Conservation (phyloP, 1,284 basidiomycete species). For the Fistulinella cinereoalba region DNA sequence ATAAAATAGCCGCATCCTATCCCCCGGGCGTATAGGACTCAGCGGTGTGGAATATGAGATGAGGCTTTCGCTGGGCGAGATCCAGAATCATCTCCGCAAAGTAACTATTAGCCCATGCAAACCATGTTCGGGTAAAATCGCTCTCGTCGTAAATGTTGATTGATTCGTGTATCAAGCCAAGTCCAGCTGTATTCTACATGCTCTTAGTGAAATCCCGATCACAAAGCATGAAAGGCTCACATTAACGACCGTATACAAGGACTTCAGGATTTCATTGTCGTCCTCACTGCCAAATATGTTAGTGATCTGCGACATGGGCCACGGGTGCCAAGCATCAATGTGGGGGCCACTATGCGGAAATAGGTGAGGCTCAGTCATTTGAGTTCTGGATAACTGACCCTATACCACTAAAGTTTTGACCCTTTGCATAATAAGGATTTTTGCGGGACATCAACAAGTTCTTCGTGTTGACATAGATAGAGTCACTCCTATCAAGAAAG, state of each 20-base stretch:
- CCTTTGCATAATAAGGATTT: slow-evolving; percentile 70
- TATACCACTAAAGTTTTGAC: slow-evolving; percentile 62
- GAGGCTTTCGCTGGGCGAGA: slow-evolving; percentile 68
- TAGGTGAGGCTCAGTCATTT: slow-evolving; percentile 2
- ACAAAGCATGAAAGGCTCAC: slow-evolving; percentile 38
- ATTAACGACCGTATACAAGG: slow-evolving; percentile 62
- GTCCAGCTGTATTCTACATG: slow-evolving; percentile 61
- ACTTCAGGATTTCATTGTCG: slow-evolving; percentile 61
- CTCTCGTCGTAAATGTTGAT: slow-evolving; percentile 56
- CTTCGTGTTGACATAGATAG: slow-evolving; percentile 60
- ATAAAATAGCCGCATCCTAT: too few species aligned
- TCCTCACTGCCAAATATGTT: slow-evolving; percentile 71
- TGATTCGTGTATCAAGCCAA: slow-evolving; percentile 79
- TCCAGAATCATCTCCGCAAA: slow-evolving; percentile 79
- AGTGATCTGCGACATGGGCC: slow-evolving; percentile 79
- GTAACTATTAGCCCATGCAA: slow-evolving; percentile 81
- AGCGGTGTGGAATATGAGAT: slow-evolving; percentile 55
- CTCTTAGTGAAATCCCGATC: neutral
- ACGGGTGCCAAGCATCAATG: slow-evolving; percentile 68
- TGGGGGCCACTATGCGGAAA: slow-evolving; percentile 59
- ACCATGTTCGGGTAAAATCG: slow-evolving; percentile 74
- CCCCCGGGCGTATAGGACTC: slow-evolving; percentile 51
- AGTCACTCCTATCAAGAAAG: slow-evolving; percentile 59
- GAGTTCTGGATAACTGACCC: slow-evolving; percentile 46
- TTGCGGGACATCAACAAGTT: slow-evolving; percentile 55